phyloP scores from a whole-genome alignment of 2,329 filamentous ascomycete genomes.

The Trichophyton mentagrophytes region DNA sequence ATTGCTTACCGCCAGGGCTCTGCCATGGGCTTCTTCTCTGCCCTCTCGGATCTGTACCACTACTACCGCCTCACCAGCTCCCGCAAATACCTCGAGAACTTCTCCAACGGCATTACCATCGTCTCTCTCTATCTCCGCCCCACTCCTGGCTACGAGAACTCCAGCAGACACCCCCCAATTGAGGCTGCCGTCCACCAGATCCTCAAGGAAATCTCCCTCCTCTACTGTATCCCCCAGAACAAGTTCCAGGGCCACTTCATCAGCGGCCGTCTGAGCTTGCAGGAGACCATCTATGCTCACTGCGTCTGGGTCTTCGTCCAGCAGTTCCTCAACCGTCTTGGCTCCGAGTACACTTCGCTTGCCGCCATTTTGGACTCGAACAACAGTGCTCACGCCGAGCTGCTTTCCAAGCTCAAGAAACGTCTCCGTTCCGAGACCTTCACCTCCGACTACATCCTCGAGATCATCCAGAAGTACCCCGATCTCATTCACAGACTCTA shows the following conservation, averaged over 20 bases:
- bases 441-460: slow-evolving; percentile 92
- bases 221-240: slow-evolving; percentile 97
- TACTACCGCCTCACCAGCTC: slow-evolving; percentile 96
- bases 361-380: slow-evolving; percentile 64
- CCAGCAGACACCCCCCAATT: slow-evolving; percentile 57
- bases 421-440: slow-evolving; percentile 92
- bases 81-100: slow-evolving; percentile 96
- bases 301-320: slow-evolving; percentile 96
- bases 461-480: slow-evolving; percentile 89
- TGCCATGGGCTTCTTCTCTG: slow-evolving; percentile 85
- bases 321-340: slow-evolving; percentile 93
- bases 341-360: slow-evolving; percentile 79
- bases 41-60: slow-evolving; percentile 90
- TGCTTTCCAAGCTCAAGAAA: slow-evolving; percentile 89
- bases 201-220: slow-evolving; percentile 91
- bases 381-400: slow-evolving; percentile 73
- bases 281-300: slow-evolving; percentile 95
- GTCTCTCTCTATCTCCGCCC: slow-evolving; percentile 91
- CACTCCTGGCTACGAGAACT: slow-evolving; percentile 45
- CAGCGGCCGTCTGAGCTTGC: slow-evolving; percentile 71
- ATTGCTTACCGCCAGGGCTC: slow-evolving; percentile 90
- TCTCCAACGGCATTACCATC: slow-evolving; percentile 94
- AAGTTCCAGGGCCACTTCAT: slow-evolving; percentile 87
- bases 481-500: slow-evolving; percentile 78
- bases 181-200: slow-evolving; percentile 96